A percentile compares a stretch with the other conserved stretches of the same genome.
Conservation (phyloP, 2,329 filamentous ascomycete genomes). For the Microcyclospora pomicola region DNA sequence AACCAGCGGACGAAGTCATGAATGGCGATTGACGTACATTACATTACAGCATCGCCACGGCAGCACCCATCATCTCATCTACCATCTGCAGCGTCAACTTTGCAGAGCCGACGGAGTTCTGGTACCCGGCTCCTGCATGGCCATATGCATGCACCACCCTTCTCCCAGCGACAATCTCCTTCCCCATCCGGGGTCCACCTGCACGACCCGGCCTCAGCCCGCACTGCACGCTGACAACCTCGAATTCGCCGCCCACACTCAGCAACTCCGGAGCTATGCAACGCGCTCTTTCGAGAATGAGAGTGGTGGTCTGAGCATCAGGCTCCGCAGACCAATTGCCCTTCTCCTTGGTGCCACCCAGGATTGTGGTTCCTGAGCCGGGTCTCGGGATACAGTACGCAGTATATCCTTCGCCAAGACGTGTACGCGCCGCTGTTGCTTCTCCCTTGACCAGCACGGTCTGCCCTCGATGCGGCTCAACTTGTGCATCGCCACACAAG, state of each 20-base stretch:
- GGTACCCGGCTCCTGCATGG: slow-evolving; percentile 32
- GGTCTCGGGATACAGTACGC: slow-evolving; percentile 32
- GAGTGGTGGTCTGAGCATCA: slow-evolving; percentile 21
- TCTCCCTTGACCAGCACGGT: slow-evolving; percentile 33
- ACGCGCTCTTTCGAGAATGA: slow-evolving; percentile 25
- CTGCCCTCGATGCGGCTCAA: slow-evolving; percentile 33
- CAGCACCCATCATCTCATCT: slow-evolving; percentile 12
- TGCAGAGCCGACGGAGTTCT: slow-evolving; percentile 20
- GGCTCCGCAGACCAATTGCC: slow-evolving; percentile 22
- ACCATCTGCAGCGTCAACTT: slow-evolving; percentile 17
- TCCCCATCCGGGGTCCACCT: slow-evolving; percentile 31
- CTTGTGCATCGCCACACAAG: slow-evolving; percentile 22
- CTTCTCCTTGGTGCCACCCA: slow-evolving; percentile 33
- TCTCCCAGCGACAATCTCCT: slow-evolving; percentile 21
- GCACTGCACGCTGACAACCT: slow-evolving; percentile 30
- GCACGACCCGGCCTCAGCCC: slow-evolving; percentile 32
- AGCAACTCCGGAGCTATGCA: slow-evolving; percentile 24
- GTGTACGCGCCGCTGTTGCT: slow-evolving; percentile 20
- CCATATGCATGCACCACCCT: slow-evolving; percentile 35
- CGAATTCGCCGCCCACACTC: slow-evolving; percentile 26
- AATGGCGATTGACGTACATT: too few relatives aligned
- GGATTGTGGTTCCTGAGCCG: slow-evolving; percentile 27
- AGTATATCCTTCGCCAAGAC: slow-evolving; percentile 17
- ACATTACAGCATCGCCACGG: slow-evolving; percentile 1
- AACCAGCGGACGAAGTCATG: too few relatives aligned